Evolutionary conservation across 1,139 yeast species (phyloP), one percentile per base, ranked within the genome.

Genomic region (Debaryomyces udenii): DNA sequence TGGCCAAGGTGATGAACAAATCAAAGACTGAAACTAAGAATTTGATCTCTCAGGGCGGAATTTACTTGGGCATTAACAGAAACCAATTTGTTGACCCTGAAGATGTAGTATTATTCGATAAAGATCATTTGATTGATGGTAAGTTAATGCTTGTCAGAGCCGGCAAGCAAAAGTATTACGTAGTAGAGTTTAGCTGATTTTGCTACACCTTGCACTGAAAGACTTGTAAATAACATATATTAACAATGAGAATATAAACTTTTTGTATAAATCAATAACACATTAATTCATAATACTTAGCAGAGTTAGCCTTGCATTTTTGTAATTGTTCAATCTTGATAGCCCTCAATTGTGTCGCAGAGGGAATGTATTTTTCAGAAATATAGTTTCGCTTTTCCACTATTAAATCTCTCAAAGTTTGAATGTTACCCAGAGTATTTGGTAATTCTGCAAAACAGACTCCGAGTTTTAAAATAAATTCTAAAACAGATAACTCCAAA

Each of bases 111-210:
- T 60, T 77, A 37, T 66, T 80, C 29, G 74, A 71, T 26, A 66
- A 62, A 17, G 69, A 63, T 13, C 80, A 78, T 48, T 61, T 85
- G 46, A 68, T 86, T 16, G 93, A 83, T 30, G 80, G 66, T 7
- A 74, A 70, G 43, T 66, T 90, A 39, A 61, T 91, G 49, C 64
- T 91, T 35, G 59, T 90, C 7, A 76, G 96, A 49, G 64, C 82
- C 3, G 98, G 98, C 3, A 93, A 91, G 55, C 82, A 80, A 37
- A 76, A 73, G 45, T 83, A 81, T 54, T 68, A 71, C 53, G 77
- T 83, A 14, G 76, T 81, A 29, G 77, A 79, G 48, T 64, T 79
- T 43, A 45, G 37, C 37, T 47, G 10, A 39, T 24, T 13, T 35
- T 14, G 11, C 30, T 27, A 40, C 39, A 39, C 22, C 22, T 20